Evolutionary conservation across 495 filamentous ascomycete genomes (phyloP).

Genomic region (Podospora pseudopauciseta): DNA sequence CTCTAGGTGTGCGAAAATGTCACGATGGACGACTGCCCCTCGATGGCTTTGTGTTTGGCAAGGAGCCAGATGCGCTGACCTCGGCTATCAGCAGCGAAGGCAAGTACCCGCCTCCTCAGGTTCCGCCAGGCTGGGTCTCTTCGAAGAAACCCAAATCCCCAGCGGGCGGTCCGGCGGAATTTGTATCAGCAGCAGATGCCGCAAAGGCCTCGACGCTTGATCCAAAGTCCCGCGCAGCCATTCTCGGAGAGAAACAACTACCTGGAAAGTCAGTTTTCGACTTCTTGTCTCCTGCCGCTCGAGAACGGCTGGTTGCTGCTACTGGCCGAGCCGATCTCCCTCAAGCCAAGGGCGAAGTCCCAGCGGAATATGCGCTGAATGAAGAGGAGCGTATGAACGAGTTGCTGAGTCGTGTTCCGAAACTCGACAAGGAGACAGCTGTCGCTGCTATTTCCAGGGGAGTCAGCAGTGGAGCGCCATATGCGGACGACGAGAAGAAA

Average conservation of each 20-base stretch:
- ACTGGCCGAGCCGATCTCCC: constrained; percentile 78
- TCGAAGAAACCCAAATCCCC: constrained; percentile 49
- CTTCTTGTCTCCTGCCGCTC: constrained; percentile 77
- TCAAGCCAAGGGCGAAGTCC: constrained; percentile 69
- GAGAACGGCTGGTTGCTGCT: constrained; percentile 69
- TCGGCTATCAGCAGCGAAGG: constrained; percentile 52
- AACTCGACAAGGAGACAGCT: constrained; percentile 69
- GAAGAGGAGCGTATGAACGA: constrained; percentile 58
- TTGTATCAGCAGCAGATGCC: constrained; percentile 69
- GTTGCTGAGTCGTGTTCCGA: constrained; percentile 61
- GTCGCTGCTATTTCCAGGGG: constrained; percentile 72
- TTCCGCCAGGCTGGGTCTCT: constrained; percentile 76
- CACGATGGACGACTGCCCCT: constrained; percentile 85
- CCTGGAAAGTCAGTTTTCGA: constrained; percentile 96
- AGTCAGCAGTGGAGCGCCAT: constrained; percentile 74
- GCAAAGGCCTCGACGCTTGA: constrained; percentile 73
- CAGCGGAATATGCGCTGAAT: constrained; percentile 56
- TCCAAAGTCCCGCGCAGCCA: constrained; percentile 71
- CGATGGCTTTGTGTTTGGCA: constrained; percentile 77
- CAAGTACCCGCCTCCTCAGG: constrained; percentile 68
- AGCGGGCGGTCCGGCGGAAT: constrained; percentile 24
- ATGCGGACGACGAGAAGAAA: constrained; percentile 76
- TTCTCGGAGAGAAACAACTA: constrained; percentile 77
- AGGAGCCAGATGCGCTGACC: constrained; percentile 48
- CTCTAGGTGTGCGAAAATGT: constrained; percentile 67